phyloP scores from a whole-genome alignment of 2,329 filamentous ascomycete species.

The Fonsecaea nubica region DNA sequence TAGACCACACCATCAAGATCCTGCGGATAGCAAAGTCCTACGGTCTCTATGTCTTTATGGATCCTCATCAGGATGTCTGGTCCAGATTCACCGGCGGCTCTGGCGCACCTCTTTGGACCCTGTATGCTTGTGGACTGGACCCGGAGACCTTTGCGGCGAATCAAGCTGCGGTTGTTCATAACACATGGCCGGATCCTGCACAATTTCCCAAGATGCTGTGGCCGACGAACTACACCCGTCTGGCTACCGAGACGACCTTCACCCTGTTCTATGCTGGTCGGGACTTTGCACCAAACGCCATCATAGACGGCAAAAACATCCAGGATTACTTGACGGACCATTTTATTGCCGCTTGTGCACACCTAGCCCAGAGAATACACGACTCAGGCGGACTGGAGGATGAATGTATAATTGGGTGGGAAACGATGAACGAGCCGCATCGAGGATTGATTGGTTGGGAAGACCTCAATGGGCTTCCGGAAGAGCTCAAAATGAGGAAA shows the following conservation, averaged over 20 bases:
- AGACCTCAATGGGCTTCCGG: slow-evolving; percentile 80
- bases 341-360: slow-evolving; percentile 78
- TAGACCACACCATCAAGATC: slow-evolving; percentile 85
- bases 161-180: slow-evolving; percentile 92
- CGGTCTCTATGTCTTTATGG: slow-evolving; percentile 97
- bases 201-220: slow-evolving; percentile 98
- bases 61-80: slow-evolving; percentile 99
- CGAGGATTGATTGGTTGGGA: slow-evolving; percentile 82
- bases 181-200: slow-evolving; percentile 83
- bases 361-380: slow-evolving; percentile 82
- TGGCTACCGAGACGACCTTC: slow-evolving; percentile 89
- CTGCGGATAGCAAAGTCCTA: slow-evolving; percentile 84
- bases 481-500: slow-evolving; percentile 88
- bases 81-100: slow-evolving; percentile 93
- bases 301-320: slow-evolving; percentile 93
- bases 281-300: slow-evolving; percentile 93
- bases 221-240: slow-evolving; percentile 93
- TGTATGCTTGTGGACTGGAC: slow-evolving; percentile 92
- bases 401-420: slow-evolving; percentile 90
- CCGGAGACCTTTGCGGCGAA: slow-evolving; percentile 83
- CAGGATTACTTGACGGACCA: slow-evolving; percentile 93
- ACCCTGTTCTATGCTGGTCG: slow-evolving; percentile 90
- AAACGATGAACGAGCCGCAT: slow-evolving; percentile 95
- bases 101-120: slow-evolving; percentile 95
- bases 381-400: slow-evolving; percentile 89